These are phyloP conservation scores for Ophiorrhiza pumila DNA, from an alignment of 257 asterid species.

Conservation along the genomic window DNA sequence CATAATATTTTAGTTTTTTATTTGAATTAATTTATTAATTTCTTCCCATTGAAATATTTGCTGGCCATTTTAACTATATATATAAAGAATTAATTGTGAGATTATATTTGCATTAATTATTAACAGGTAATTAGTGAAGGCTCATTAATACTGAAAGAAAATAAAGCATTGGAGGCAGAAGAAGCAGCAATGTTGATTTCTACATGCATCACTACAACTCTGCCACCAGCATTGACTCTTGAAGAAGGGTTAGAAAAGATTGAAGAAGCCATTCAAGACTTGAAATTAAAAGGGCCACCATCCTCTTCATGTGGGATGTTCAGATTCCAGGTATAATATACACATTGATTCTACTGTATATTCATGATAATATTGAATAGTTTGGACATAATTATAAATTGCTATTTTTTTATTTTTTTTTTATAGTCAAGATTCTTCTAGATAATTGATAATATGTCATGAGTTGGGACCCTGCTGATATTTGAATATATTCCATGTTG, in stretches of 20 bases:
- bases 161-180: conserved; percentile 44
- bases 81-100: not conserved
- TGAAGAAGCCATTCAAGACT: conserved; percentile 62
- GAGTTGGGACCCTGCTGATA: too few relatives aligned
- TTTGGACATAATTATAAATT: too few relatives aligned
- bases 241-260: conserved; percentile 72
- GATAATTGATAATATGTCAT: too few relatives aligned
- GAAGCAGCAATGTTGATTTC: conserved; percentile 83
- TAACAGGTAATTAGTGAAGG: not conserved
- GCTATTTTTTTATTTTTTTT: too few relatives aligned
- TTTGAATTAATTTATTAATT: too few relatives aligned
- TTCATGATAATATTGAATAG: too few relatives aligned
- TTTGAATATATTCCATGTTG: too few relatives aligned
- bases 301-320: conserved; percentile 73
- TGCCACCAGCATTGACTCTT: conserved; percentile 73
- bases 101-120: not conserved
- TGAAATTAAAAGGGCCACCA: conserved; percentile 52
- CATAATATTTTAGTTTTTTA: too few relatives aligned
- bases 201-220: conserved; percentile 68
- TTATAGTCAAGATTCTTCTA: too few relatives aligned
- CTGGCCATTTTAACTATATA: too few relatives aligned
- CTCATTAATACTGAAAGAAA: conserved; percentile 26
- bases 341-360: too few relatives aligned
- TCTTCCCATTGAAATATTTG: too few relatives aligned
- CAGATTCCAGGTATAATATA: conserved; percentile 59